Evolutionary conservation across 257 asterid species (phyloP).

Genomic region (Parsonsia alboflavescens): DNA sequence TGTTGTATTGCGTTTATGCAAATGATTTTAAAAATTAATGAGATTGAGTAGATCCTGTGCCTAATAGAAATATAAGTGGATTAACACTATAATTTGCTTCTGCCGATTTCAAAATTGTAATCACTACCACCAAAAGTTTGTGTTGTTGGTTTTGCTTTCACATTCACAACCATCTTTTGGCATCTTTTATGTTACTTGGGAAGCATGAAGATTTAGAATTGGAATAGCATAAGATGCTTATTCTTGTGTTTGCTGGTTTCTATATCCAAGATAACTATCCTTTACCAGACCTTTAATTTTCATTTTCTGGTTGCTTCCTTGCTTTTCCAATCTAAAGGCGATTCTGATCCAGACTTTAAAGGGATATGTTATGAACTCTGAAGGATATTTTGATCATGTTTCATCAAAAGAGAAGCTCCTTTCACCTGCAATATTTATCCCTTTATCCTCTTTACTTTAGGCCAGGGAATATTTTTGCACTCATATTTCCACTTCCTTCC

Average conservation of each 20-base stretch:
- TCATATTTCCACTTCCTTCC: background rate
- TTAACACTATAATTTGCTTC: background rate
- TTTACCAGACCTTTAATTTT: background rate
- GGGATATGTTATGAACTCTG: background rate
- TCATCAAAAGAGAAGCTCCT: background rate
- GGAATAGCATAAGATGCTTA: slow-evolving; percentile 13
- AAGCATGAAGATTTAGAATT: background rate
- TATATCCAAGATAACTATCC: background rate
- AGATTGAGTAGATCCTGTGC: background rate
- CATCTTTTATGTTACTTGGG: background rate
- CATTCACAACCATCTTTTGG: background rate
- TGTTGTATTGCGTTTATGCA: too few species aligned
- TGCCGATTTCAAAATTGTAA: background rate
- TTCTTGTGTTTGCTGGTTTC: slow-evolving; percentile 3
- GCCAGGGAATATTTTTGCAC: background rate
- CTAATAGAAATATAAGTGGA: background rate
- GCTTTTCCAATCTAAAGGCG: slow-evolving; percentile 1
- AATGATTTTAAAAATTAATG: too few species aligned
- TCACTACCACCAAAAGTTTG: background rate
- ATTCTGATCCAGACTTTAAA: slow-evolving; percentile 1
- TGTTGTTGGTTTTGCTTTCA: background rate
- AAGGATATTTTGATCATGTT: background rate
- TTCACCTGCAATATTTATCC: background rate
- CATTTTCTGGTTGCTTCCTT: background rate
- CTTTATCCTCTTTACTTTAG: background rate